A percentile compares a stretch with the other conserved stretches of the same genome.
These are phyloP conservation scores for Dacryopinax spathularia DNA, from an alignment of 768 basidiomycete genomes.

Conservation along the genomic window DNA sequence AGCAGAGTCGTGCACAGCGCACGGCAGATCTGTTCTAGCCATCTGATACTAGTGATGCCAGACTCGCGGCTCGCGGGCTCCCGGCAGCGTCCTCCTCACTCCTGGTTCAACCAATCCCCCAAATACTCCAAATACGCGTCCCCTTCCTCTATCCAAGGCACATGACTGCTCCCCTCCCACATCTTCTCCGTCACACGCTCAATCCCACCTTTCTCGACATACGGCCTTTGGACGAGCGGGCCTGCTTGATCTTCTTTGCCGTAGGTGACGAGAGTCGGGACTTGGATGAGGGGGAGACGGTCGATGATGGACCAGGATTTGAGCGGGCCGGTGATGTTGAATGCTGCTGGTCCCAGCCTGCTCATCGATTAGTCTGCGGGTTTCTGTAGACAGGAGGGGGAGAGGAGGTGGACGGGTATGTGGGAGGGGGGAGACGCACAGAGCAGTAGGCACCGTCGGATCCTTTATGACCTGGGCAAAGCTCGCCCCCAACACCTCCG, in stretches of 20 bases:
- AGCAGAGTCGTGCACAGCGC: no score
- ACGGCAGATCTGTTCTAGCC: no score
- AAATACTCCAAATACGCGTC: constrained; percentile 11
- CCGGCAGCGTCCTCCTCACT: no score
- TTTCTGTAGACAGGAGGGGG: no score
- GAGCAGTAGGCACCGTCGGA: constrained; percentile 5
- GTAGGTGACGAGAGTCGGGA: constrained; percentile 15
- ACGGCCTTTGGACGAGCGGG: constrained; percentile 11
- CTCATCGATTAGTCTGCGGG: no score
- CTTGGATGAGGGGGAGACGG: constrained; percentile 11
- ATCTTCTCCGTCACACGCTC: constrained; percentile 9
- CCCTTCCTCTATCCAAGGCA: constrained; percentile 13
- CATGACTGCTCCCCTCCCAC: constrained; percentile 13
- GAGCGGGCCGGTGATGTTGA: constrained; percentile 10
- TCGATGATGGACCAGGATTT: constrained; percentile 12
- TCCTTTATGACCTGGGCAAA: constrained; percentile 2
- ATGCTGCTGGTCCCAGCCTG: constrained; percentile 9
- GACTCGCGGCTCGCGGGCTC: no score
- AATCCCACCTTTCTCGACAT: constrained; percentile 13
- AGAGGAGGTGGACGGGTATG: background rate
- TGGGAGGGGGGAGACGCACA: background rate
- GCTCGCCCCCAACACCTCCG: background rate
- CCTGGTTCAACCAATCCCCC: constrained; percentile 3
- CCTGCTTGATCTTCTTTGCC: constrained; percentile 13
- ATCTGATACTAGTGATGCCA: no score